Base-by-base conservation (phyloP, 2,329 filamentous ascomycete species). In the Coniella vitis region DNA sequence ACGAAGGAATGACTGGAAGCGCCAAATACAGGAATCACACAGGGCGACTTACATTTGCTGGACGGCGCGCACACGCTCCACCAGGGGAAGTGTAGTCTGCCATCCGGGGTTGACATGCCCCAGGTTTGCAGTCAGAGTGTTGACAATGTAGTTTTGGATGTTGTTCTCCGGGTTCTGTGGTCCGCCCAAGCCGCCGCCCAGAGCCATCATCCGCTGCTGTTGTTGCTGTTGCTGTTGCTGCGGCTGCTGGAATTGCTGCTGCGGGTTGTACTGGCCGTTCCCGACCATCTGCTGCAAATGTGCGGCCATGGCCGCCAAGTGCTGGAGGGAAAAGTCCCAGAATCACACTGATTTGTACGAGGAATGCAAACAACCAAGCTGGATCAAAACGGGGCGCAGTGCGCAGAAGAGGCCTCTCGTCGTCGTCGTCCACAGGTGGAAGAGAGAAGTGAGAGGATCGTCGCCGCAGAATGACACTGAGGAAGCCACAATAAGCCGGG, bases 211-310 rank as follows among this genome's bases (percentile, higher is more conserved):
- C 5, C 63, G 62, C 49, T 69, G 68, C 52, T 64, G 64, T 55
- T 61, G 66, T 57, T 67, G 66, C 63, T 73, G 66, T 64, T 73
- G 70, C 50, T 68, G 67, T 62, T 66, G 69, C 55, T 66, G 69
- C 74, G 79, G 78, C 59, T 77, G 76, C 63, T 73, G 72, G 66
- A 80, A 74, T 57, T 78, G 79, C 25, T 64, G 64, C 55, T 61
- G 66, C 57, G 67, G 66, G 62, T 73, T 67, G 64, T 73, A 70
- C 51, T 68, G 67, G 62, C 66, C 69, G 55, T 65, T 67, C 53
- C 65, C 66, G 61, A 66, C 69, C 74, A 80, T 78, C 59, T 77
- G 76, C 63, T 73, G 72, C 66, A 80, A 74, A 57, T 78, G 79
- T 61, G 73, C 76, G 68, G 77, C 76, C 77, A 81, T 81, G 65